These are phyloP conservation scores for Umbellularia californica DNA, from an alignment of 164 flowering plant genomes.

Conservation along the genomic window DNA sequence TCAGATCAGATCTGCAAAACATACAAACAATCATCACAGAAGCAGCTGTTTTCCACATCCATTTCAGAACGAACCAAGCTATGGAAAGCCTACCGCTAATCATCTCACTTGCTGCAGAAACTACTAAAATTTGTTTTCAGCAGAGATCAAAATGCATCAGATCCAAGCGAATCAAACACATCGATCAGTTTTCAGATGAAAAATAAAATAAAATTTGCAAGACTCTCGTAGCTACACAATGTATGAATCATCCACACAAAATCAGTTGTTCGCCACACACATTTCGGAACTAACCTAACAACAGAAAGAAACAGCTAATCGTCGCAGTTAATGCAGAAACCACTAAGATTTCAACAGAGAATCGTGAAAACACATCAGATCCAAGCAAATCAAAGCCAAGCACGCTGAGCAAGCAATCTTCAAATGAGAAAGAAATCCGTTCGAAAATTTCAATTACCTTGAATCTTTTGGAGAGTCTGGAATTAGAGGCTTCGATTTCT, in stretches of 20 bases:
- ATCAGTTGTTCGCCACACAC: neutral
- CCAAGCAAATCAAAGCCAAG: neutral
- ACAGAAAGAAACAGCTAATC: neutral
- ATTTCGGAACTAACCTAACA: neutral
- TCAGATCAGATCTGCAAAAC: too few relatives aligned
- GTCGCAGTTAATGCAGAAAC: neutral
- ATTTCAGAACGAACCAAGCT: too few relatives aligned
- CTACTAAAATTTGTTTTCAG: neutral
- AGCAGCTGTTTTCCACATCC: too few relatives aligned
- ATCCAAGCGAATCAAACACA: neutral
- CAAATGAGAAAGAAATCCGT: neutral
- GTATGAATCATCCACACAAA: neutral
- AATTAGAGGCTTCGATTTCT: constrained; percentile 59
- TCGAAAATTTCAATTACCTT: constrained; percentile 32
- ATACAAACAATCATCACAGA: too few relatives aligned
- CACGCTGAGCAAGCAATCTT: neutral
- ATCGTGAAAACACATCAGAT: constrained; percentile 4
- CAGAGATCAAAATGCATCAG: constrained; percentile 1
- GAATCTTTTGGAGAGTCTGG: constrained; percentile 60
- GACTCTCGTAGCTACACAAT: too few relatives aligned
- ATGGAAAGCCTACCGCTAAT: too few relatives aligned
- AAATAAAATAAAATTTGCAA: neutral
- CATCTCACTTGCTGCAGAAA: too few relatives aligned
- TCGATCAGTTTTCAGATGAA: neutral
- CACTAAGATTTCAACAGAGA: neutral